Evolutionary conservation across 164 flowering plant genomes (phyloP).

Genomic region (Stephania yunnanensis): DNA sequence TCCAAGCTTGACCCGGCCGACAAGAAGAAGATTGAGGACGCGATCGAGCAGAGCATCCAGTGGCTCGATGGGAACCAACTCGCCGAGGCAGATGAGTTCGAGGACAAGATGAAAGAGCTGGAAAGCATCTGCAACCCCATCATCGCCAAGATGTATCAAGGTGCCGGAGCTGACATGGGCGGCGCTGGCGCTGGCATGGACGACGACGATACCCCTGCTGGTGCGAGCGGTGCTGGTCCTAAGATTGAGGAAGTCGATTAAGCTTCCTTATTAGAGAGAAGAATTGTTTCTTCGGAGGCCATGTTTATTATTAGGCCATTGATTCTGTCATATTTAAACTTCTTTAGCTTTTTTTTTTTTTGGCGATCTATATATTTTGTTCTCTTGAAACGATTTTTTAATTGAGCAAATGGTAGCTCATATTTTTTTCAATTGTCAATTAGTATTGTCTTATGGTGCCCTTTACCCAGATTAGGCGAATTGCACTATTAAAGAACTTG

Average conservation of each 20-base stretch:
- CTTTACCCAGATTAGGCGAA: too few species aligned
- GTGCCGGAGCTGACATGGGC: slow-evolving; percentile 26
- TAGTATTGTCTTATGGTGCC: too few species aligned
- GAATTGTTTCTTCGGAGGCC: too few species aligned
- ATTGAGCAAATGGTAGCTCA: too few species aligned
- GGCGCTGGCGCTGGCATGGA: slow-evolving; percentile 26
- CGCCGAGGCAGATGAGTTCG: slow-evolving; percentile 31
- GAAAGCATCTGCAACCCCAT: slow-evolving; percentile 34
- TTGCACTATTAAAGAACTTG: too few species aligned
- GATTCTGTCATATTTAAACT: too few species aligned
- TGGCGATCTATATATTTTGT: too few species aligned
- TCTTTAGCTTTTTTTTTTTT: too few species aligned
- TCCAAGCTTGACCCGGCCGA: slow-evolving; percentile 27
- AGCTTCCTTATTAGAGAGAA: background rate
- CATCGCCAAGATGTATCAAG: slow-evolving; percentile 42
- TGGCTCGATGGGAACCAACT: slow-evolving; percentile 43
- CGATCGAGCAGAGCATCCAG: slow-evolving; percentile 31
- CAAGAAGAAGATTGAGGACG: slow-evolving; percentile 37
- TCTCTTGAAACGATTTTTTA: too few species aligned
- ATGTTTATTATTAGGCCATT: too few species aligned
- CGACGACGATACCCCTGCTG: slow-evolving; percentile 18
- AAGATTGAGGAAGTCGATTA: slow-evolving; percentile 26
- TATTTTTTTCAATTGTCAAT: too few species aligned
- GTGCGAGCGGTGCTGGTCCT: slow-evolving; percentile 26
- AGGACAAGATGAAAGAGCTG: slow-evolving; percentile 31